Percentiles rank a stretch among this genome's conserved stretches.
phyloP scores from a whole-genome alignment of 2,329 filamentous ascomycete species.

The Venturia aucupariae region DNA sequence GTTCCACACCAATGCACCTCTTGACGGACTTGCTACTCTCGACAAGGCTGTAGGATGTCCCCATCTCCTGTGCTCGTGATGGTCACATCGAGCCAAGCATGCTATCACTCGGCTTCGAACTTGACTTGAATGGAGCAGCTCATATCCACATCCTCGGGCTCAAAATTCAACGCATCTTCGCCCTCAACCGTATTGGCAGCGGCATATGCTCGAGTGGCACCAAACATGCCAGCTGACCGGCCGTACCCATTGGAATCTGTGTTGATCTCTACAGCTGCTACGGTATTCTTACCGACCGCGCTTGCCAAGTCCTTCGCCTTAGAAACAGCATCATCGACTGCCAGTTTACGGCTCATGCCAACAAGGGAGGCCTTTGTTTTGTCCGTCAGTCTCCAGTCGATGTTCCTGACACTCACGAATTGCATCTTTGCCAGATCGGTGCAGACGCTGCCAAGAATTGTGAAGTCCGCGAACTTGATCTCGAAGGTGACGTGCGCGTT shows the following conservation, averaged over 20 bases:
- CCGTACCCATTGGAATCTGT: not conserved
- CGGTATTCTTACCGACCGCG: not conserved
- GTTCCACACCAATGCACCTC: not conserved
- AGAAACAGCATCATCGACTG: not conserved
- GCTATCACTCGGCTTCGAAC: conserved; percentile 6
- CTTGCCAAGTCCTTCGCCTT: not conserved
- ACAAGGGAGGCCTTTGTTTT: conserved; percentile 1
- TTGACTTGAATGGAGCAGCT: not conserved
- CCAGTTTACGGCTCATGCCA: conserved; percentile 4
- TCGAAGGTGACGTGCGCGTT: conserved; percentile 1
- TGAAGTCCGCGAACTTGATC: conserved; percentile 4
- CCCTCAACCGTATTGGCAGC: not conserved
- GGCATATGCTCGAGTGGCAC: not conserved
- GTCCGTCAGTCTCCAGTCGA: conserved; percentile 7
- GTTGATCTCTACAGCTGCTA: not conserved
- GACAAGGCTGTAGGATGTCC: not conserved
- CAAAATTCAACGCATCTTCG: conserved; percentile 1
- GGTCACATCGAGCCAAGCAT: not conserved
- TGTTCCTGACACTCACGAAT: not conserved
- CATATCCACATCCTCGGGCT: conserved; percentile 6
- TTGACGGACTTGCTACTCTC: not conserved
- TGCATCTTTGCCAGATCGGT: conserved; percentile 4
- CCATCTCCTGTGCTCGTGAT: not conserved
- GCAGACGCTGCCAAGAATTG: not conserved
- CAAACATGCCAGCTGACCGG: not conserved